Evolutionary conservation across 352 stramenopile species (phyloP).

Genomic region (Thalassiosira ordinaria): DNA sequence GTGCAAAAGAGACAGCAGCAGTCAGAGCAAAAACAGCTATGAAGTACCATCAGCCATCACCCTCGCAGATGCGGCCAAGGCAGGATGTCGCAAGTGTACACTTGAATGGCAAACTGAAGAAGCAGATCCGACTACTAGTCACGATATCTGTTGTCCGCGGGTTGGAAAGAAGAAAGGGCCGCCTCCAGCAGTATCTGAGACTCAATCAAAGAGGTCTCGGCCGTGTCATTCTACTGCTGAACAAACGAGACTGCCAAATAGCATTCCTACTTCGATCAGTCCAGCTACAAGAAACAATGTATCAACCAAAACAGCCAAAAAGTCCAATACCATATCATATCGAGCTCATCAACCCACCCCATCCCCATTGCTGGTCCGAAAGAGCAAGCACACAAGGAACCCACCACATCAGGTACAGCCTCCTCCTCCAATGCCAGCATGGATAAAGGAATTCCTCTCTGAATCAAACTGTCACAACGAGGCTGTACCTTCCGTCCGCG

Average conservation of each 20-base stretch:
- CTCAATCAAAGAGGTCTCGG: too few species aligned
- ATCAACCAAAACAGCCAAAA: too few species aligned
- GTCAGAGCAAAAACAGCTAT: too few species aligned
- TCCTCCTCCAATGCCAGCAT: conserved; percentile 23
- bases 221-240: too few species aligned
- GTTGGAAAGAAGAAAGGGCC: not conserved
- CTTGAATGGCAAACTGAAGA: conserved; percentile 7
- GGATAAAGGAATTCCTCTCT: conserved; percentile 41
- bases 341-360: conserved; percentile 7
- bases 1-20: too few species aligned
- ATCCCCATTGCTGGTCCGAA: conserved; percentile 1
- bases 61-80: conserved; percentile 1
- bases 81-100: conserved; percentile 9
- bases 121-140: not conserved
- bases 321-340: not conserved
- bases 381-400: not conserved
- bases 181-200: too few species aligned
- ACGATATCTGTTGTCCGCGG: conserved; percentile 21
- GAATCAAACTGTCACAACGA: conserved; percentile 33
- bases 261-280: too few species aligned
- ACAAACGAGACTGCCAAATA: too few species aligned
- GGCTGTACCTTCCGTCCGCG: conserved; percentile 16
- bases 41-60: not conserved
- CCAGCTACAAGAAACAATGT: too few species aligned
- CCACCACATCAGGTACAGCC: not conserved